Conservation (phyloP, 805 yeast genomes). For the Cyberlindnera maritima region DNA sequence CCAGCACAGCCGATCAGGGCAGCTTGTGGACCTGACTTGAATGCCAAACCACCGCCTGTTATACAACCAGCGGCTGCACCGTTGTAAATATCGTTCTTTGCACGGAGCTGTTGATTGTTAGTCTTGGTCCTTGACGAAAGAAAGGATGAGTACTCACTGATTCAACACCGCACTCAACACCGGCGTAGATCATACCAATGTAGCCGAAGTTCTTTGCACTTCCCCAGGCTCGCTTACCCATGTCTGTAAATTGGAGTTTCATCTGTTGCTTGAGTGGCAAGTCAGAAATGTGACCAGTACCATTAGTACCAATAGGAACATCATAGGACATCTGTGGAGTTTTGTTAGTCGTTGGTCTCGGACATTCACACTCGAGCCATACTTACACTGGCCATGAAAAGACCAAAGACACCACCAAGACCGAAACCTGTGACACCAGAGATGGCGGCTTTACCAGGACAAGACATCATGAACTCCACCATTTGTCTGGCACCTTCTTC, state of each 20-base stretch:
- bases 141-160: constrained; percentile 37
- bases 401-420: constrained; percentile 92
- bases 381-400: constrained; percentile 73
- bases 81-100: constrained; percentile 88
- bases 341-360: constrained; percentile 1
- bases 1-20: constrained; percentile 94
- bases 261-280: constrained; percentile 91
- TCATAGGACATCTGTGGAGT: constrained; percentile 64
- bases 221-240: constrained; percentile 84
- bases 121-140: too few relatives aligned
- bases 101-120: constrained; percentile 41
- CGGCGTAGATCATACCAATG: constrained; percentile 87
- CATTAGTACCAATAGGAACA: constrained; percentile 66
- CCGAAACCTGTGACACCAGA: constrained; percentile 94
- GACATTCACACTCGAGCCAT: neutral
- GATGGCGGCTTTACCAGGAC: constrained; percentile 91
- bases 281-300: constrained; percentile 63
- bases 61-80: constrained; percentile 93
- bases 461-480: constrained; percentile 82
- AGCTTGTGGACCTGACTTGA: constrained; percentile 91
- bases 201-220: constrained; percentile 94
- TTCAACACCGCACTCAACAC: constrained; percentile 89
- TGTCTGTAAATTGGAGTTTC: constrained; percentile 85
- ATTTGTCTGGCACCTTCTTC: constrained; percentile 83
- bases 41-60: constrained; percentile 94